Conservation (phyloP, 2,329 filamentous ascomycete species). For the Neonectria punicea region DNA sequence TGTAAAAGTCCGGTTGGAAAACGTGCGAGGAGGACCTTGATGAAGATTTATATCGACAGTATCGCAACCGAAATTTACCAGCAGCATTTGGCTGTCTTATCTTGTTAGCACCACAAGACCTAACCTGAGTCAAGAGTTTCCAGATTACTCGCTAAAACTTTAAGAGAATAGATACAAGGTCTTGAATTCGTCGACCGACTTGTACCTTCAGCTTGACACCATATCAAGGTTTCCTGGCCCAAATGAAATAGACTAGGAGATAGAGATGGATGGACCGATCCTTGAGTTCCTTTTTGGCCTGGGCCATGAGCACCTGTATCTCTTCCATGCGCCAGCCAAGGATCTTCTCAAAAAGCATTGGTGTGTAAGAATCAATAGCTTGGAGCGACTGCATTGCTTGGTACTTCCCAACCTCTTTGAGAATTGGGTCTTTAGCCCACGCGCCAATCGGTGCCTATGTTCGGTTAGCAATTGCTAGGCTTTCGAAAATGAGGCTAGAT, state of each 20-base stretch:
- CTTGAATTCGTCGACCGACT: too few relatives aligned
- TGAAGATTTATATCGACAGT: too few relatives aligned
- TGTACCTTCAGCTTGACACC: not conserved
- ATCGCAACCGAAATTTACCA: too few relatives aligned
- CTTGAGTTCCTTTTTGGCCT: not conserved
- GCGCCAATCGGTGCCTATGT: not conserved
- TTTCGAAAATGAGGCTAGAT: not conserved
- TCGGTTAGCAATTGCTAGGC: not conserved
- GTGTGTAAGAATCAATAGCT: not conserved
- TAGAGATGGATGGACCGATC: not conserved
- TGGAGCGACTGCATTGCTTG: not conserved
- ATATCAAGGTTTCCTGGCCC: not conserved
- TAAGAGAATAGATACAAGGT: too few relatives aligned
- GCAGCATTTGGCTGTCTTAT: too few relatives aligned
- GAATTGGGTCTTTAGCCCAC: not conserved
- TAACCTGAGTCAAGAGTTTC: too few relatives aligned
- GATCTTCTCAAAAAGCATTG: not conserved
- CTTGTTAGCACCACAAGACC: too few relatives aligned
- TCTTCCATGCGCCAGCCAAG: not conserved
- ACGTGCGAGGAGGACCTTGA: too few relatives aligned
- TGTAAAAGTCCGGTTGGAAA: too few relatives aligned
- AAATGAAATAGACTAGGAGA: not conserved
- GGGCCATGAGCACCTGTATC: not conserved
- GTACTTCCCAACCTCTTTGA: not conserved
- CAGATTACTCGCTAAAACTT: too few relatives aligned